Evolutionary conservation across 331 rosid genomes (phyloP).

Genomic region (Rosa hybrid): DNA sequence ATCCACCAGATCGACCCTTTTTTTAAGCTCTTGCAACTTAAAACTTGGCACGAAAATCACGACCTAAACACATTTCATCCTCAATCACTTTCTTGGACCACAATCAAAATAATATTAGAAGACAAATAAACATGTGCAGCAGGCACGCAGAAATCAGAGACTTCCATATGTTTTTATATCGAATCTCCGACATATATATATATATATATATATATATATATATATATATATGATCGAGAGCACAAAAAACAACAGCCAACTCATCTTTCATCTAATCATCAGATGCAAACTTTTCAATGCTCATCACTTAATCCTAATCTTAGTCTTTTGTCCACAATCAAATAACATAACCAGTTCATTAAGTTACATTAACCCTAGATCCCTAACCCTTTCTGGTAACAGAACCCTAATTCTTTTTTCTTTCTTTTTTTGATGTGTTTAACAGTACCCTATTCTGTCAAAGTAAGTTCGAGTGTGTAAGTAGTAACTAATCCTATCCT

Average conservation of each 20-base stretch:
- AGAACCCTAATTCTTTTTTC: too few species aligned
- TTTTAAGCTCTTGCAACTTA: not conserved
- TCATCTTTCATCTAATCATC: not conserved
- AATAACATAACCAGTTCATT: not conserved
- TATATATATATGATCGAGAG: not conserved
- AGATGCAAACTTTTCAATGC: not conserved
- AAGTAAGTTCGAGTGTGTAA: not conserved
- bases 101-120: not conserved
- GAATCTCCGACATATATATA: not conserved
- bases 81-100: not conserved
- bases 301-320: not conserved
- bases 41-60: not conserved
- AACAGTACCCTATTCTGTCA: not conserved
- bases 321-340: not conserved
- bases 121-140: not conserved
- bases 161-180: not conserved
- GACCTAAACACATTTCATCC: not conserved
- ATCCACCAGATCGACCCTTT: not conserved
- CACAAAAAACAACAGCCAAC: not conserved
- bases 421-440: too few species aligned
- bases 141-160: not conserved
- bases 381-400: too few species aligned
- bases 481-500: constrained; percentile 11
- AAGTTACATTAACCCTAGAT: too few species aligned
- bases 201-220: not conserved